Conservation (phyloP, 225 moss, liverwort and hornwort species). For the Physcomitrium patens region DNA sequence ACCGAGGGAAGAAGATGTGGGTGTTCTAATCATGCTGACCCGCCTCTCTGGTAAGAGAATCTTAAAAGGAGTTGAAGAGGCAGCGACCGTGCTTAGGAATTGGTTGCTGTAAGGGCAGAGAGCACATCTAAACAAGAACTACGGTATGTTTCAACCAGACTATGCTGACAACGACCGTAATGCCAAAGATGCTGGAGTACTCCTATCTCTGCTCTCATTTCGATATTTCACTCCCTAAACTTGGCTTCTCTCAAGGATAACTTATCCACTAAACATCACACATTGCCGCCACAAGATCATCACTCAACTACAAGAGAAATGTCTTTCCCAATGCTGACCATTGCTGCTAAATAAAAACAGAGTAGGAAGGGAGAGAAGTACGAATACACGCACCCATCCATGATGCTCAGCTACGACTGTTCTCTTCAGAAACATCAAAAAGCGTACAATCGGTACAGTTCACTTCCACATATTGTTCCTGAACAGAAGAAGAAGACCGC, state of each 20-base stretch:
- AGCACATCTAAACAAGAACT: conserved; percentile 25
- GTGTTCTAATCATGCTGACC: conserved; percentile 19
- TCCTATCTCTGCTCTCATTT: conserved; percentile 7
- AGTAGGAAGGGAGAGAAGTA: background rate
- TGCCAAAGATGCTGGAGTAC: conserved; percentile 9
- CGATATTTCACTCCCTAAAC: conserved; percentile 23
- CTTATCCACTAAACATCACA: conserved; percentile 10
- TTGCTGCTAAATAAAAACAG: conserved; percentile 25
- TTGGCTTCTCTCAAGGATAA: conserved; percentile 12
- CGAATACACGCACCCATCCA: conserved; percentile 51
- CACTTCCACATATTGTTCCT: conserved; percentile 26
- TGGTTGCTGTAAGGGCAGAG: background rate
- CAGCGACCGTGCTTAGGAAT: conserved; percentile 21
- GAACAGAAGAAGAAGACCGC: conserved; percentile 24
- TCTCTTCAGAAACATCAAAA: background rate
- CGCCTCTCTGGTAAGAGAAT: conserved; percentile 17
- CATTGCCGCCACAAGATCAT: conserved; percentile 27
- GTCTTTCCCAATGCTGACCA: conserved; percentile 22
- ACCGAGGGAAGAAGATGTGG: conserved; percentile 31
- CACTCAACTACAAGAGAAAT: background rate
- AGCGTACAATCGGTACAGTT: conserved; percentile 11
- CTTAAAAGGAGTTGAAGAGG: background rate
- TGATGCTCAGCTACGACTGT: conserved; percentile 34
- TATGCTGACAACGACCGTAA: conserved; percentile 9
- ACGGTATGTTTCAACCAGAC: background rate